Percentiles rank a stretch among this genome's conserved stretches.
Conservation (phyloP, 2,329 filamentous ascomycete species). For the Cladophialophora immunda region DNA sequence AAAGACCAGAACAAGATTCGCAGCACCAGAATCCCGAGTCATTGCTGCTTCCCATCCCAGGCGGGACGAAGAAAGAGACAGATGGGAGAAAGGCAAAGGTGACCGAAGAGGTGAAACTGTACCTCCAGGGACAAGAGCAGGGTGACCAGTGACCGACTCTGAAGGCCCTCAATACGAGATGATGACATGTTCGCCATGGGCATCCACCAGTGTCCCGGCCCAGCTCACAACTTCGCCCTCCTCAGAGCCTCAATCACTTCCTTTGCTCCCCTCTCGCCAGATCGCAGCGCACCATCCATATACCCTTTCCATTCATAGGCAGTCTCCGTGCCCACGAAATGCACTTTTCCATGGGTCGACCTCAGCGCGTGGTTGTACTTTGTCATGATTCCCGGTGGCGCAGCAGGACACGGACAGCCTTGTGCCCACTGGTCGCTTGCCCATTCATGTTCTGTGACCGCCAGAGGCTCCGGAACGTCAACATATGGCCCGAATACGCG, state of each 20-base stretch:
- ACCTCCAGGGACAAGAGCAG: neutral
- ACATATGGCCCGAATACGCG: slow-evolving; percentile 29
- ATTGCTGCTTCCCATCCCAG: neutral
- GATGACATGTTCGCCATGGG: neutral
- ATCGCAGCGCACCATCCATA: slow-evolving; percentile 65
- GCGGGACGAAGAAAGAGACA: neutral
- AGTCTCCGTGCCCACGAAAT: slow-evolving; percentile 66
- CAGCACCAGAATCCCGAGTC: neutral
- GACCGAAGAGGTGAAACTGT: neutral
- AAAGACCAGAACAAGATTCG: neutral
- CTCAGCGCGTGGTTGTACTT: slow-evolving; percentile 45
- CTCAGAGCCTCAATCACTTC: slow-evolving; percentile 52
- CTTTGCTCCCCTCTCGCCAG: slow-evolving; percentile 58
- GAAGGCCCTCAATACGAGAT: neutral
- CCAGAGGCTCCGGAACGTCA: slow-evolving; percentile 31
- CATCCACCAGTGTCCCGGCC: neutral
- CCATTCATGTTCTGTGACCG: slow-evolving; percentile 44
- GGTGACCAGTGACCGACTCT: neutral
- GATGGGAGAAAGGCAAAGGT: neutral
- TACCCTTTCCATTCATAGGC: slow-evolving; percentile 65
- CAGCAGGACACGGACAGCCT: slow-evolving; percentile 53
- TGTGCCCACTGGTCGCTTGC: slow-evolving; percentile 49
- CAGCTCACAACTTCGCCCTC: slow-evolving; percentile 27
- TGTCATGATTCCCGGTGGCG: slow-evolving; percentile 51
- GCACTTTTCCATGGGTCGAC: slow-evolving; percentile 51